Evolutionary conservation across 768 basidiomycete genomes (phyloP).

Genomic region (Hemileccinum rubropunctum): DNA sequence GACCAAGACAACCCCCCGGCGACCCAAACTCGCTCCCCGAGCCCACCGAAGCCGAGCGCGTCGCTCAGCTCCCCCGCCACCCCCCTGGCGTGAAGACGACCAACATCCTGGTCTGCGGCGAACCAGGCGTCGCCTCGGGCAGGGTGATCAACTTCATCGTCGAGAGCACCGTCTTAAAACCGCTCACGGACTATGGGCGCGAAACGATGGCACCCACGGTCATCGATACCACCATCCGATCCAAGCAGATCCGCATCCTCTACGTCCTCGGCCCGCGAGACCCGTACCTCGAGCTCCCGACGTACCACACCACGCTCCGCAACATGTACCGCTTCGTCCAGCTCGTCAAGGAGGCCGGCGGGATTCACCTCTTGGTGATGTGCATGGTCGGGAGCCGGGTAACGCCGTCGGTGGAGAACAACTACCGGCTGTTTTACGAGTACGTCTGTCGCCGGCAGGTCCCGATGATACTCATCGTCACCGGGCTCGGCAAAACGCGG

Average conservation of each 20-base stretch:
- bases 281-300: slow-evolving; percentile 19
- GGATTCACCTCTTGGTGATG: slow-evolving; percentile 40
- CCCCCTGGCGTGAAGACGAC: slow-evolving; percentile 19
- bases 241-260: slow-evolving; percentile 21
- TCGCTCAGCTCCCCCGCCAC: slow-evolving; percentile 16
- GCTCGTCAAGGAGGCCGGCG: slow-evolving; percentile 19
- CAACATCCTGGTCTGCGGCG: slow-evolving; percentile 44
- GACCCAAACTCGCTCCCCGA: slow-evolving; percentile 10
- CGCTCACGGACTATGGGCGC: slow-evolving; percentile 25
- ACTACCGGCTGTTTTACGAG: slow-evolving; percentile 37
- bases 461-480: slow-evolving; percentile 36
- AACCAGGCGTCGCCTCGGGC: slow-evolving; percentile 34
- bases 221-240: slow-evolving; percentile 24
- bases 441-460: slow-evolving; percentile 36
- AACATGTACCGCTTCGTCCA: slow-evolving; percentile 30
- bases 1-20: not conserved
- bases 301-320: slow-evolving; percentile 17
- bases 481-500: slow-evolving; percentile 35
- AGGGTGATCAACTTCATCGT: slow-evolving; percentile 28
- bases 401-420: slow-evolving; percentile 31
- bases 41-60: slow-evolving; percentile 16
- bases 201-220: slow-evolving; percentile 31
- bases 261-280: slow-evolving; percentile 34
- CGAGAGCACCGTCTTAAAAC: slow-evolving; percentile 14
- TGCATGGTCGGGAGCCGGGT: slow-evolving; percentile 39